Percentiles rank a stretch among this genome's conserved stretches.
phyloP scores from a whole-genome alignment of 2,329 filamentous ascomycete genomes.

The Fusarium piperis region DNA sequence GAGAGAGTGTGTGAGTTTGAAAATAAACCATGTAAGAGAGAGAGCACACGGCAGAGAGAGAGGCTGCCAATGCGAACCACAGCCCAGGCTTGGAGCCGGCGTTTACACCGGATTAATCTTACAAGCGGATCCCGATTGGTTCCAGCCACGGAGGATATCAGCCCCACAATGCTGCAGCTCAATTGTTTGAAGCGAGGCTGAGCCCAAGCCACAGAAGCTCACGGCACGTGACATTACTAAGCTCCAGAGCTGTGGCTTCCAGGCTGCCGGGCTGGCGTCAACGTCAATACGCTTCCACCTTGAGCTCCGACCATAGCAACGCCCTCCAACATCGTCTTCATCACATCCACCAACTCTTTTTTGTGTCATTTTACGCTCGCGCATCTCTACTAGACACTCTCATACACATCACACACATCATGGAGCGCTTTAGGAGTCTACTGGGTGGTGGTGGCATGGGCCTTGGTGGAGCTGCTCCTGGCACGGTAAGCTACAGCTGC shows the following conservation, averaged over 20 bases:
- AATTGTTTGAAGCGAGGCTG: slow-evolving; percentile 3
- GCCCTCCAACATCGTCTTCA: slow-evolving; percentile 26
- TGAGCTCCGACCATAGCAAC: slow-evolving; percentile 39
- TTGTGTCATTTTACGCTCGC: neutral
- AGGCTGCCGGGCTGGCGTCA: slow-evolving; percentile 50
- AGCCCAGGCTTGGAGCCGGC: slow-evolving; percentile 25
- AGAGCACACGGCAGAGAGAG: slow-evolving; percentile 35
- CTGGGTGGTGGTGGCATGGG: slow-evolving; percentile 80
- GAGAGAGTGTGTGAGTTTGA: slow-evolving; percentile 25
- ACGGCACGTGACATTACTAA: slow-evolving; percentile 43
- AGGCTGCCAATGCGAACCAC: slow-evolving; percentile 29
- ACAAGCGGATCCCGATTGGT: neutral
- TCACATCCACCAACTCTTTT: slow-evolving; percentile 3
- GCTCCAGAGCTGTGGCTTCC: slow-evolving; percentile 41
- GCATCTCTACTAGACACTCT: neutral
- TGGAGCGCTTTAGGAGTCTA: slow-evolving; percentile 94
- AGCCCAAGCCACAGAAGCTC: slow-evolving; percentile 22
- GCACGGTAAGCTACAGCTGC: slow-evolving; percentile 48
- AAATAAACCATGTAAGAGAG: slow-evolving; percentile 33
- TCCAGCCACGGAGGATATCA: slow-evolving; percentile 8
- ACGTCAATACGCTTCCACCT: slow-evolving; percentile 42
- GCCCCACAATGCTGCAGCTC: neutral
- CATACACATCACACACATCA: slow-evolving; percentile 52
- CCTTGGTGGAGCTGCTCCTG: slow-evolving; percentile 60
- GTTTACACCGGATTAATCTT: slow-evolving; percentile 43